Percentiles rank a stretch among this genome's conserved stretches.
phyloP scores from a whole-genome alignment of 768 basidiomycete species.

The Auriscalpium orientale region DNA sequence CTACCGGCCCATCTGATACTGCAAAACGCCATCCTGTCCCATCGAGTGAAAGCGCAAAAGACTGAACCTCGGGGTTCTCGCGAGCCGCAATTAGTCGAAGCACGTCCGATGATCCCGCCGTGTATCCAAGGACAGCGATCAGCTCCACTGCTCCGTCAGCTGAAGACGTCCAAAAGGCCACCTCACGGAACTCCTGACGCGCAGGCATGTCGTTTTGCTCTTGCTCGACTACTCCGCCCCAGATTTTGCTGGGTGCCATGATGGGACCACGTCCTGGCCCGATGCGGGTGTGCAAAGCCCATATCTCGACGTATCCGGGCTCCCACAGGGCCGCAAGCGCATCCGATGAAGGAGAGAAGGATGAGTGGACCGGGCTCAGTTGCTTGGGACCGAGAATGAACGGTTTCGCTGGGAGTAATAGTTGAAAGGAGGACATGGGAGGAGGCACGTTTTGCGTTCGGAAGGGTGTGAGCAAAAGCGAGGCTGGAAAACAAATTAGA shows the following conservation, averaged over 20 bases:
- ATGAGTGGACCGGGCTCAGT: constrained; percentile 52
- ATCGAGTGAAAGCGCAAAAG: not conserved
- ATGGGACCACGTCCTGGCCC: constrained; percentile 48
- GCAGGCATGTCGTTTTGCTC: not conserved
- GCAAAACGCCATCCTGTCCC: constrained; percentile 25
- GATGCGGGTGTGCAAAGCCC: constrained; percentile 59
- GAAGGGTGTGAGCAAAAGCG: constrained; percentile 84
- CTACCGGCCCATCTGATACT: constrained; percentile 5
- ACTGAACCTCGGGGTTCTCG: not conserved
- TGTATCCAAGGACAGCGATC: constrained; percentile 7
- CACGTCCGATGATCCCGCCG: constrained; percentile 1
- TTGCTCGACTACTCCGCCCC: constrained; percentile 10
- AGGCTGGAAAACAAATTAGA: constrained; percentile 36
- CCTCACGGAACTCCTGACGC: constrained; percentile 9
- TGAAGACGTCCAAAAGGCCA: constrained; percentile 2
- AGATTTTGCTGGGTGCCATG: constrained; percentile 48
- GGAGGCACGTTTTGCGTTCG: constrained; percentile 93
- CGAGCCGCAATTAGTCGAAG: constrained; percentile 3
- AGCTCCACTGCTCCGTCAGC: not conserved
- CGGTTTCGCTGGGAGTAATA: constrained; percentile 21
- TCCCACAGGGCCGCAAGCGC: constrained; percentile 63
- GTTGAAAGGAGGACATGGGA: constrained; percentile 77
- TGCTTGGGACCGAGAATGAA: constrained; percentile 43
- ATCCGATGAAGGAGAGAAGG: constrained; percentile 53
- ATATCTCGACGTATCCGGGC: constrained; percentile 59